Base-by-base conservation (phyloP, 1,139 yeast genomes). In the Komagataea norvegica region DNA sequence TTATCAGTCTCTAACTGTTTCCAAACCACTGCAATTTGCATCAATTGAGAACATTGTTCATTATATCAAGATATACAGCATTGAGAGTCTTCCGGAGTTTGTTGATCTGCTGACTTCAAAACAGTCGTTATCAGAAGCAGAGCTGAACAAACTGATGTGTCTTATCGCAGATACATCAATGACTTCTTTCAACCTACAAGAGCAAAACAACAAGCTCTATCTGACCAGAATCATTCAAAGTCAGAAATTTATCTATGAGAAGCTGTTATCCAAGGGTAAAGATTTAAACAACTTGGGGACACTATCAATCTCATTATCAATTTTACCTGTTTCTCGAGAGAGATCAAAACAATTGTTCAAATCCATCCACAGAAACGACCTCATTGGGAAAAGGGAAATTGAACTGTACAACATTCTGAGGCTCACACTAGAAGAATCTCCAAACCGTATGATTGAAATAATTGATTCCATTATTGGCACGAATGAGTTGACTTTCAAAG, bases 11-110 rank as follows among this genome's bases (percentile, higher is more conserved):
- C 28, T 17, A 15, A 29, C 1, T n/a, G n/a, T 13, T 27, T 18
- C 6, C 16, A 23, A 11, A 10, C 36, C 4, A 25, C 38, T 15
- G n/a, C 8, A 26, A 22, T 9, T 28, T 40, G 35, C 34, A 27
- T 17, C 22, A 16, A 8, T 35, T 18, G 19, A 22, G 4, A 43
- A 28, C 14, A 26, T 48, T n/a, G 20, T 48, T 2, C 40, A 36
- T 23, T 38, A 26, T 17, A 41, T 40, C 17, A 48, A 48, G 37
- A 17, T 46, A 15, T 41, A 33, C 32, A 31, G 38, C 16, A 31
- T 25, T 20, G 29, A 37, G 3, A 22, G 21, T 5, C 30, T 47
- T 3, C 40, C 37, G 9, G 17, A 18, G 1, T 33, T 45, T 4
- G 15, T 44, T 3, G 7, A 11, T 6, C 10, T 16, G 18, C 15